phyloP scores from a whole-genome alignment of 371 early-diverging fungal genomes.

The Mucor velutinosus region DNA sequence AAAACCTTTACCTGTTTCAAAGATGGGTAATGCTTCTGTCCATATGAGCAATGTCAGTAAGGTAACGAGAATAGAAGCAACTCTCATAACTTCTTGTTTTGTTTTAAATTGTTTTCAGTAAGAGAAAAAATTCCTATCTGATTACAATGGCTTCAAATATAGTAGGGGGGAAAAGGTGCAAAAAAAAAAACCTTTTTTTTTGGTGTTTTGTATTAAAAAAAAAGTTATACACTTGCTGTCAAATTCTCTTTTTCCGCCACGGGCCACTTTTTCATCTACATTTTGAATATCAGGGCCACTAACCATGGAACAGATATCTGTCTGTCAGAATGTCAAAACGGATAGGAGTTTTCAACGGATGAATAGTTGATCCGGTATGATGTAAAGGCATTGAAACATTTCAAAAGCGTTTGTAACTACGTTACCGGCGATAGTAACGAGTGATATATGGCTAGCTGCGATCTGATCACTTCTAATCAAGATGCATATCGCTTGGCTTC shows the following conservation, averaged over 20 bases:
- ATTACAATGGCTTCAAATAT: too few relatives aligned
- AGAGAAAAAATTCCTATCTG: neutral
- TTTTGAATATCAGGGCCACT: neutral
- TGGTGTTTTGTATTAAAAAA: neutral
- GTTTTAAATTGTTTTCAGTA: too few relatives aligned
- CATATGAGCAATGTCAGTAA: conserved; percentile 13
- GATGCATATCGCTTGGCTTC: too few relatives aligned
- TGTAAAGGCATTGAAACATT: too few relatives aligned
- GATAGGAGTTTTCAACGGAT: neutral
- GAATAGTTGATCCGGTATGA: neutral
- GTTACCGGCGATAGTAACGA: too few relatives aligned
- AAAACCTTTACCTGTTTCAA: conserved; percentile 27
- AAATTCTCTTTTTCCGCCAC: neutral
- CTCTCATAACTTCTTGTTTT: neutral
- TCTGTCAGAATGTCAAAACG: too few relatives aligned
- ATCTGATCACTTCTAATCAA: too few relatives aligned
- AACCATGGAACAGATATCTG: neutral
- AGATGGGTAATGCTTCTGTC: conserved; percentile 28
- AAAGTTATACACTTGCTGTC: neutral
- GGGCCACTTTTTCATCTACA: neutral
- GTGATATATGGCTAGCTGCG: too few relatives aligned
- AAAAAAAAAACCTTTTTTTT: too few relatives aligned
- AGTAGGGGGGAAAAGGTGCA: neutral
- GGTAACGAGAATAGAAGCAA: conserved; percentile 15
- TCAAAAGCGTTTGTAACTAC: too few relatives aligned